Percentiles rank a stretch among this genome's conserved stretches.
Conservation (phyloP, 306 rosid species). For the Malus asiatica region DNA sequence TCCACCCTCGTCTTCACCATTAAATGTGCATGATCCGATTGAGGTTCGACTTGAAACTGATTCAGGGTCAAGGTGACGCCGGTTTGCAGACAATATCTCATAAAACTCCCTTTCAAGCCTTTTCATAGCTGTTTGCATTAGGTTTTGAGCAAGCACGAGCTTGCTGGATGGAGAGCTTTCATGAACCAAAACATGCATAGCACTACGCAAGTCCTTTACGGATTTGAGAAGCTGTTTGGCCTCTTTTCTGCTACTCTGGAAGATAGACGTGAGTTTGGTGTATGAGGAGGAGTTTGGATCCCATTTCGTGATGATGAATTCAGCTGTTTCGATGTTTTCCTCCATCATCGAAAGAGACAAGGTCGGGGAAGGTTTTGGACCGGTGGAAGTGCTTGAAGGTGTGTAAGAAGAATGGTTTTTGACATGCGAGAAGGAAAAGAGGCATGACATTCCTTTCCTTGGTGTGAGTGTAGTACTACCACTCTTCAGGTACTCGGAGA, state of each 20-base stretch:
- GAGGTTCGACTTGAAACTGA: slow-evolving; percentile 29
- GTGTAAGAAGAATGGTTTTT: slow-evolving; percentile 18
- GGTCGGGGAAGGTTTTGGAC: not conserved
- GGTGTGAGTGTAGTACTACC: not conserved
- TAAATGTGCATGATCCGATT: slow-evolving; percentile 7
- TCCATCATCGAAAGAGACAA: slow-evolving; percentile 22
- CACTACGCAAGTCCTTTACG: slow-evolving; percentile 20
- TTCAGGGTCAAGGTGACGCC: slow-evolving; percentile 31
- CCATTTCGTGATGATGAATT: slow-evolving; percentile 42
- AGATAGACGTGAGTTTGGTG: slow-evolving; percentile 27
- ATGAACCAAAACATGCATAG: slow-evolving; percentile 27
- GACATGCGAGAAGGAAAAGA: slow-evolving; percentile 21
- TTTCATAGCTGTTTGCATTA: slow-evolving; percentile 48
- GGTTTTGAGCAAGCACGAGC: slow-evolving; percentile 37
- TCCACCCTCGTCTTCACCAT: slow-evolving; percentile 5
- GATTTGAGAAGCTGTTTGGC: slow-evolving; percentile 30
- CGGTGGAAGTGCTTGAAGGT: slow-evolving; percentile 1
- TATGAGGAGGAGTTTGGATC: slow-evolving; percentile 24
- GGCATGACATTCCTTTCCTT: slow-evolving; percentile 14
- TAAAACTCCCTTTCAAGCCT: slow-evolving; percentile 44
- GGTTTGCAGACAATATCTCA: slow-evolving; percentile 28
- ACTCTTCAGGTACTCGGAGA: slow-evolving; percentile 12
- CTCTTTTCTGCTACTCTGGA: slow-evolving; percentile 30
- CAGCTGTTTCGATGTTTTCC: slow-evolving; percentile 21
- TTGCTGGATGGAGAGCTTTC: slow-evolving; percentile 16